Base-by-base conservation (phyloP, 441 rosid species). In the Isatis lusitanica region DNA sequence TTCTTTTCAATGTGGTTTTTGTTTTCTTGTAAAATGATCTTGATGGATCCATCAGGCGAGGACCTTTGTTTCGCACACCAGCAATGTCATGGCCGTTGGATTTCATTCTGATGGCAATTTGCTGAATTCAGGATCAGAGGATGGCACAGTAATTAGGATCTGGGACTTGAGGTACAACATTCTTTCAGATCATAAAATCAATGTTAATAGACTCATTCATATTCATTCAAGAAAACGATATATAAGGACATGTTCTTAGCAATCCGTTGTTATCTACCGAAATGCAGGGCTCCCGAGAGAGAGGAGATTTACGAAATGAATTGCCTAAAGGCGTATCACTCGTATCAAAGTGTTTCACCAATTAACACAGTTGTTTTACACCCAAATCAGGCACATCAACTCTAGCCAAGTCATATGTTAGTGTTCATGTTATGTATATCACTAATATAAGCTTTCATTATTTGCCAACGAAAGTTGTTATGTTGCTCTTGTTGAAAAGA, bases 121-220 rank as follows among this genome's bases (percentile, higher is more conserved):
- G 98, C 88, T 95, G 98, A 91, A 93, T 74, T 91, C 99, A 18
- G 98, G 99, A 73, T 95, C 98, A 28, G 99, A 92, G 77, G 98
- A 95, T 85, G 97, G 98, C 31, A 92, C 97, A 0, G 95, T n/a
- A n/a, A n/a, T 95, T 73, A 92, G 84, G 80, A 89, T 91, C 59
- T 95, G 98, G 98, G 99, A 95, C 79, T 81, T 92, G 80, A 92
- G 99, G 97, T 88, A 59, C 31, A 39, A 21, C 16, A 21, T 10
- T 31, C 9, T 8, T 57, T 11, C 6, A 59, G 63, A 8, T n/a
- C n/a, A n/a, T 59, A 46, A 59, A 38, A 59, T 18, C 64, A 63
- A 13, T 53, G 62, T 18, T n/a, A 9, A 3, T 33, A 39, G 7
- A n/a, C n/a, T n/a, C n/a, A 39, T 50, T 58, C 24, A 28, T n/a